phyloP scores from a whole-genome alignment of 371 early-diverging fungal genomes.

The Ordospora pajunii region DNA sequence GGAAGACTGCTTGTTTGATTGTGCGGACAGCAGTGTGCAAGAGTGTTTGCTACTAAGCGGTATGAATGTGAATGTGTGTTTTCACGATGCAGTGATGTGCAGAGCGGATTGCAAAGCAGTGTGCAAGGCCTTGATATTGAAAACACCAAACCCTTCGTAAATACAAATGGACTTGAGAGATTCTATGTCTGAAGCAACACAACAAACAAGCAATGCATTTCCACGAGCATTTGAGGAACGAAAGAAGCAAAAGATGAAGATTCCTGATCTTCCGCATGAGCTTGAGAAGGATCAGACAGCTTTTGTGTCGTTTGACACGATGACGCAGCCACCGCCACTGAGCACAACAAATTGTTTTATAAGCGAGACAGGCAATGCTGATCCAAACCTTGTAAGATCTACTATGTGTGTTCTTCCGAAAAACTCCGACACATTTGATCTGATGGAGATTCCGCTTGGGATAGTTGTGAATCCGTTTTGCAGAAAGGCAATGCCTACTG shows the following conservation, averaged over 20 bases:
- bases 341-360: slow-evolving; percentile 46
- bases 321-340: slow-evolving; percentile 28
- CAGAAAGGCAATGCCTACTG: slow-evolving; percentile 24
- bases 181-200: background rate
- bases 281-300: slow-evolving; percentile 22
- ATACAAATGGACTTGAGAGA: slow-evolving; percentile 26
- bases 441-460: slow-evolving; percentile 52
- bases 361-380: slow-evolving; percentile 37
- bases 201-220: background rate
- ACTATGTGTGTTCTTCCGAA: slow-evolving; percentile 58
- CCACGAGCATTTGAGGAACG: slow-evolving; percentile 23
- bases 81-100: too few species aligned
- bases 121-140: background rate
- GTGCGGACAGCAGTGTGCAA: too few species aligned
- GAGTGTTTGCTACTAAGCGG: background rate
- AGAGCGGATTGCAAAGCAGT: too few species aligned
- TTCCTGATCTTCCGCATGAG: slow-evolving; percentile 26
- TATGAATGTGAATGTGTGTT: too few species aligned
- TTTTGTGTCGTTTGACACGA: slow-evolving; percentile 21
- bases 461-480: slow-evolving; percentile 55
- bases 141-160: slow-evolving; percentile 8
- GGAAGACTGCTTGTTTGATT: background rate
- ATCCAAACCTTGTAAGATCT: slow-evolving; percentile 40
- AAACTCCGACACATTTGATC: slow-evolving; percentile 43
- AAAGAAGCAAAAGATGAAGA: slow-evolving; percentile 27